A percentile compares a stretch with the other conserved stretches of the same genome.
phyloP scores from a whole-genome alignment of 805 yeast species.

The Saturnispora kantuleensis region DNA sequence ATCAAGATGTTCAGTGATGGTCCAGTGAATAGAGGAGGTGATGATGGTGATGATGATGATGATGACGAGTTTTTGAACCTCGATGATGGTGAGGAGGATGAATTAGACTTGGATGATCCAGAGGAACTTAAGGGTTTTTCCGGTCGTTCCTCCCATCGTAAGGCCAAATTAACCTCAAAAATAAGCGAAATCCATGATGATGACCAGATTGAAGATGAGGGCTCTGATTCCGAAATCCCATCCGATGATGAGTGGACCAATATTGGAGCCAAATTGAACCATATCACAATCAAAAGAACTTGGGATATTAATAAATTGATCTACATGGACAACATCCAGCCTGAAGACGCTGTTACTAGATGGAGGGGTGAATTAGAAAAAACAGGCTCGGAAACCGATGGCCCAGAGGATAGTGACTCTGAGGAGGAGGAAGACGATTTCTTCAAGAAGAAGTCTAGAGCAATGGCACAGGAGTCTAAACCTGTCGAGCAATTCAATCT shows the following conservation, averaged over 20 bases:
- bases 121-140: constrained; percentile 30
- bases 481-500: constrained; percentile 16
- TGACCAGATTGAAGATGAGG: constrained; percentile 35
- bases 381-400: constrained; percentile 22
- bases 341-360: constrained; percentile 59
- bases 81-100: constrained; percentile 13
- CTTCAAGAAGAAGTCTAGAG: constrained; percentile 37
- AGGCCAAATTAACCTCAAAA: constrained; percentile 41
- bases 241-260: constrained; percentile 29
- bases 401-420: constrained; percentile 20
- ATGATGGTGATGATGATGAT: constrained; percentile 31
- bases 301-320: constrained; percentile 80
- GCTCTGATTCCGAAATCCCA: constrained; percentile 44
- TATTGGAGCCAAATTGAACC: constrained; percentile 54
- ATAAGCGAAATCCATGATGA: constrained; percentile 35
- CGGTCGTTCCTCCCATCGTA: constrained; percentile 61
- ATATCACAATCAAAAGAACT: constrained; percentile 38
- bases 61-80: constrained; percentile 28
- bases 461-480: constrained; percentile 25
- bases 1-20: constrained; percentile 63
- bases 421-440: constrained; percentile 46
- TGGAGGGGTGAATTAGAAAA: constrained; percentile 44
- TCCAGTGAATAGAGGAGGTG: constrained; percentile 26
- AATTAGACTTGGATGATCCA: constrained; percentile 21
- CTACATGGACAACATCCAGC: constrained; percentile 68